Percentiles rank a stretch among this genome's conserved stretches.
Evolutionary conservation across 495 filamentous ascomycete genomes (phyloP).

Genomic region (Letharia lupina): DNA sequence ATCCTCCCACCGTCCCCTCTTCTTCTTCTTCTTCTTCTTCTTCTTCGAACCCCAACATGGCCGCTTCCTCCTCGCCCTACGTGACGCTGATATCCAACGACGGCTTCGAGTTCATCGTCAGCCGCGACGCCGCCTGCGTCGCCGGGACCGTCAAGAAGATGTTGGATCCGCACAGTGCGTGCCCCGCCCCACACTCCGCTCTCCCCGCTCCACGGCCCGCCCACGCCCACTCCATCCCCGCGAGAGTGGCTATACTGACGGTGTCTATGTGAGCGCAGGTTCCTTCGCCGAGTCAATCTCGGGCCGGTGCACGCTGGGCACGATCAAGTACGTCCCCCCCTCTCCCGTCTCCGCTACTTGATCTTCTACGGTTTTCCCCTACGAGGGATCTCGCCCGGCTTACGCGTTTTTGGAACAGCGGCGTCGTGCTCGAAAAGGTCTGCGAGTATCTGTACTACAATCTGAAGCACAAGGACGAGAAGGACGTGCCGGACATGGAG

Average conservation of each 20-base stretch:
- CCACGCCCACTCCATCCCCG: not conserved
- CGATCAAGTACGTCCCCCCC: slow-evolving; percentile 54
- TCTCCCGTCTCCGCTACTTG: too few relatives aligned
- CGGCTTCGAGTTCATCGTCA: slow-evolving; percentile 80
- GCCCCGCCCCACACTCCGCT: not conserved
- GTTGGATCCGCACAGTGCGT: slow-evolving; percentile 69
- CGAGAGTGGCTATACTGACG: not conserved
- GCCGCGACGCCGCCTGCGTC: slow-evolving; percentile 63
- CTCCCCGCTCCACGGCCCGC: too few relatives aligned
- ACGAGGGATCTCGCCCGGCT: not conserved
- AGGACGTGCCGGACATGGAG: slow-evolving; percentile 87
- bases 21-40: too few relatives aligned
- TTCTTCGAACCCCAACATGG: slow-evolving; percentile 3
- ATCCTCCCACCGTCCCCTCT: not conserved
- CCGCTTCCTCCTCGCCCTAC: slow-evolving; percentile 38
- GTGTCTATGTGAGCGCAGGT: slow-evolving; percentile 35
- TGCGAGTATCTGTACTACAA: slow-evolving; percentile 89
- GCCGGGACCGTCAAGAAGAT: slow-evolving; percentile 75
- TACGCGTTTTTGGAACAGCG: slow-evolving; percentile 39
- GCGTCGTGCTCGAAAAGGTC: slow-evolving; percentile 77
- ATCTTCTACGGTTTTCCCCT: not conserved
- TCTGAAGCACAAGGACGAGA: slow-evolving; percentile 65
- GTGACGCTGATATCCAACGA: slow-evolving; percentile 83
- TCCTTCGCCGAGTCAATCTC: slow-evolving; percentile 61
- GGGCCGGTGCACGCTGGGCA: slow-evolving; percentile 58